Conservation (phyloP, 2,329 filamentous ascomycete species). For the Ophiosphaerella korrae region DNA sequence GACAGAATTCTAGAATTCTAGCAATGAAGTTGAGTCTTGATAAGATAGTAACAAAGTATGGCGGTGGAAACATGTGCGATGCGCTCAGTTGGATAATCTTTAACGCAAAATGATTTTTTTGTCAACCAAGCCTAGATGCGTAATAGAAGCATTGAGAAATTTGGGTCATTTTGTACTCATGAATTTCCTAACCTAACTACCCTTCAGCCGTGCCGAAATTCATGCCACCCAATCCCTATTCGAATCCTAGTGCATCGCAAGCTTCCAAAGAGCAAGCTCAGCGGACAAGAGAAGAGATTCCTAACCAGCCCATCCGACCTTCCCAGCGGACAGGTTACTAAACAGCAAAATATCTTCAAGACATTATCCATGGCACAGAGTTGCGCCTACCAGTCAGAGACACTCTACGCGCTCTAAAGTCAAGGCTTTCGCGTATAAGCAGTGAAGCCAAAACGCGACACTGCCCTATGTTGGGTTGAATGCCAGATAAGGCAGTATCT, state of each 20-base stretch:
- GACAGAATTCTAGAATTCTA: background rate
- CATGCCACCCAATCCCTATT: background rate
- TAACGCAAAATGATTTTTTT: too few relatives aligned
- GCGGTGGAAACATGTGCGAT: too few relatives aligned
- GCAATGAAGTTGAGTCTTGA: background rate
- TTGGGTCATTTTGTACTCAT: too few relatives aligned
- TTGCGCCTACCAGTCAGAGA: constrained; percentile 1
- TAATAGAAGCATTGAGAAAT: too few relatives aligned
- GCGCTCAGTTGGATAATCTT: too few relatives aligned
- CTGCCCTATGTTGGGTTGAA: background rate
- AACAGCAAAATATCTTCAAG: constrained; percentile 29
- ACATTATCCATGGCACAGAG: constrained; percentile 29
- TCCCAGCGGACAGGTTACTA: constrained; percentile 21
- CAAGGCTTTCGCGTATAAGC: constrained; percentile 23
- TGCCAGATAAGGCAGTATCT: constrained; percentile 4
- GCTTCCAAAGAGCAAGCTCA: constrained; percentile 1
- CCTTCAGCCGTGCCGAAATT: background rate
- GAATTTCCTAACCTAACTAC: background rate
- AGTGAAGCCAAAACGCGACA: constrained; percentile 17
- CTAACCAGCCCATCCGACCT: constrained; percentile 18
- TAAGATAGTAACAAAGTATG: too few relatives aligned
- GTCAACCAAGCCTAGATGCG: too few relatives aligned
- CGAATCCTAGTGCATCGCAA: background rate
- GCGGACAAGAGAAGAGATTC: constrained; percentile 8
- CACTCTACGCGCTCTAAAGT: background rate